phyloP scores from a whole-genome alignment of 495 filamentous ascomycete genomes.

The Neurospora tetrasperma region DNA sequence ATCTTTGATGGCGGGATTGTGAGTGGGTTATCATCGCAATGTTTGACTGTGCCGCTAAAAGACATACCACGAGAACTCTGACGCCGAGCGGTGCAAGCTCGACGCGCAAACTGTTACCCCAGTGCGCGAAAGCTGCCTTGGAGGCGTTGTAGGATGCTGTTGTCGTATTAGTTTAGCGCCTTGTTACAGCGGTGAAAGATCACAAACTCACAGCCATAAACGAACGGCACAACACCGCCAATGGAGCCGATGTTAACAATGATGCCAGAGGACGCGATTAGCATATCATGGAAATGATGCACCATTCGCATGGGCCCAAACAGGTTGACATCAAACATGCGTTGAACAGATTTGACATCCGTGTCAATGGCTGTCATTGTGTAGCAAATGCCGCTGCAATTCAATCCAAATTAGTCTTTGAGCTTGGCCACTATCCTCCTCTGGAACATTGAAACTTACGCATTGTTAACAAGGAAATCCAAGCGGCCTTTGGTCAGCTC shows the following conservation, averaged over 20 bases:
- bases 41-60: fast-evolving
- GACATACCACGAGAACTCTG: not conserved
- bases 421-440: too few relatives aligned
- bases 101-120: not conserved
- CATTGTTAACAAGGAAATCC: not conserved
- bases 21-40: fast-evolving
- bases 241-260: not conserved
- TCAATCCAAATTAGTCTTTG: not conserved
- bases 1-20: not conserved
- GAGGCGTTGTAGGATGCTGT: not conserved
- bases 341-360: not conserved
- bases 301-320: not conserved
- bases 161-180: not conserved
- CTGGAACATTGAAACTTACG: not conserved
- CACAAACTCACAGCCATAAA: not conserved
- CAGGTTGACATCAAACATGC: not conserved
- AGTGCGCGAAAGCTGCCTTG: not conserved
- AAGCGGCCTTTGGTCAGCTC: not conserved
- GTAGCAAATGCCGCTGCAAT: not conserved
- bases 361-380: not conserved
- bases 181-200: not conserved
- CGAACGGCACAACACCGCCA: not conserved
- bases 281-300: not conserved
- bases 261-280: not conserved
- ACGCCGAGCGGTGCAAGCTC: not conserved